phyloP scores from a whole-genome alignment of 495 filamentous ascomycete species.

The Mytilinidion resinicola region DNA sequence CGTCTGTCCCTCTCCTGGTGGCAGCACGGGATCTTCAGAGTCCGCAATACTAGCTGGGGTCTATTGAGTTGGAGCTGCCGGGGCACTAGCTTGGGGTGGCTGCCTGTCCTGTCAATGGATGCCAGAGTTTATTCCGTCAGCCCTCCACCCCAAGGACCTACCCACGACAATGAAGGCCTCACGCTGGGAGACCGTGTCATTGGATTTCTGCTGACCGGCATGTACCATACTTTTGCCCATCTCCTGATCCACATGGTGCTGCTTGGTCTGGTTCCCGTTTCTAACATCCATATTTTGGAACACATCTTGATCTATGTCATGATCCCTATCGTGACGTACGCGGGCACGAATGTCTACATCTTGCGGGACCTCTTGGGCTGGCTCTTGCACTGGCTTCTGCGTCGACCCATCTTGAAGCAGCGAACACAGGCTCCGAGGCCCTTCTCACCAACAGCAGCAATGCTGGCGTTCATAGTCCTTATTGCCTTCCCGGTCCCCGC shows the following conservation, averaged over 20 bases:
- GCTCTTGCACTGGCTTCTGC: neutral
- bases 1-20: neutral
- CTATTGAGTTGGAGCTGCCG: neutral
- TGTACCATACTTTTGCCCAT: no score
- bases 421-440: neutral
- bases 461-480: conserved; percentile 12
- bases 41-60: neutral
- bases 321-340: no score
- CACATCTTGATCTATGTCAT: no score
- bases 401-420: neutral
- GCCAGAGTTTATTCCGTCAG: neutral
- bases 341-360: neutral
- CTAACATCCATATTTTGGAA: no score
- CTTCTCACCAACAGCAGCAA: conserved; percentile 1
- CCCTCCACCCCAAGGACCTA: neutral
- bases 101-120: neutral
- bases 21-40: neutral
- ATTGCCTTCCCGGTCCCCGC: conserved; percentile 11
- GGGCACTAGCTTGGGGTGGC: neutral
- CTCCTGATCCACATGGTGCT: no score
- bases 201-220: no score
- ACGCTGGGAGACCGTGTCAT: no score
- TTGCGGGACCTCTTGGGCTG: neutral
- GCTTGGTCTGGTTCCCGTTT: no score
- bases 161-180: no score